Conservation (phyloP, 345 rosid genomes). For the Geranium rotundifolium region DNA sequence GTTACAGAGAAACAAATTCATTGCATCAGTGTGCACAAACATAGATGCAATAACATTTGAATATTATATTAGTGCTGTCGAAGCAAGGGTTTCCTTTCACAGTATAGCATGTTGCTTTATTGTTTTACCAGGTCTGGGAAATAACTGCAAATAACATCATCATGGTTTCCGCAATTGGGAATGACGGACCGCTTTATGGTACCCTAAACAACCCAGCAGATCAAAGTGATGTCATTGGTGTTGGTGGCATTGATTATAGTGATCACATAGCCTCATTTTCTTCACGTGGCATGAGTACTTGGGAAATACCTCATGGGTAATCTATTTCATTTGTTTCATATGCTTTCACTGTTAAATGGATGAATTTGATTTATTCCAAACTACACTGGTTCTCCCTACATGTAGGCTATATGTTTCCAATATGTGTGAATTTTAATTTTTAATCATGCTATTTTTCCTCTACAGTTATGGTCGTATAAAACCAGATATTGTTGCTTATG, state of each 20-base stretch:
- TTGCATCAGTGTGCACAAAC: too few relatives aligned
- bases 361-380: neutral
- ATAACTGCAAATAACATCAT: slow-evolving; percentile 92
- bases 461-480: slow-evolving; percentile 88
- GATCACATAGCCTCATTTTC: slow-evolving; percentile 98
- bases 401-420: slow-evolving; percentile 3
- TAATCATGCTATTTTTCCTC: slow-evolving; percentile 4
- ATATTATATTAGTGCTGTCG: too few relatives aligned
- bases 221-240: slow-evolving; percentile 97
- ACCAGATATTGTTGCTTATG: slow-evolving; percentile 96
- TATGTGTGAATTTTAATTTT: neutral
- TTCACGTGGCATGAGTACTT: slow-evolving; percentile 99
- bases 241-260: slow-evolving; percentile 93
- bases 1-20: neutral
- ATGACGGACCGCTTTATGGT: slow-evolving; percentile 97
- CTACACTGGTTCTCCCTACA: neutral
- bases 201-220: slow-evolving; percentile 98
- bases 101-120: slow-evolving; percentile 7
- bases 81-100: neutral
- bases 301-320: slow-evolving; percentile 99
- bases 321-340: slow-evolving; percentile 4
- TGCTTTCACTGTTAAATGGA: neutral
- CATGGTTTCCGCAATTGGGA: slow-evolving; percentile 99
- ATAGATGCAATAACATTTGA: neutral
- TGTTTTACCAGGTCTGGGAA: slow-evolving; percentile 81